These are phyloP conservation scores for Brassica balearica DNA, from an alignment of 441 rosid species.

Conservation along the genomic window DNA sequence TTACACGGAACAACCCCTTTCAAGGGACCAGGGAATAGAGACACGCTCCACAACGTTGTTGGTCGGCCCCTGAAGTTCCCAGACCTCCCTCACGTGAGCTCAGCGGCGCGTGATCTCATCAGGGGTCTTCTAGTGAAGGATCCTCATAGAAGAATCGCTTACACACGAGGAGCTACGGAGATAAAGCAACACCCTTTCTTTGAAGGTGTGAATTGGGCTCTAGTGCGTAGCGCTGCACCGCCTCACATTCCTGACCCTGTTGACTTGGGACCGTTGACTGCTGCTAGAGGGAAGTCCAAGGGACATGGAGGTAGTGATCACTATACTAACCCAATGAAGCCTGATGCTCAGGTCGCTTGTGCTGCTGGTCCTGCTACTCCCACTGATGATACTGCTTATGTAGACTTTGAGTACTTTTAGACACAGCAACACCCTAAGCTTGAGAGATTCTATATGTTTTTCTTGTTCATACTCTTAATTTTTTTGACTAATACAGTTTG, in stretches of 20 bases:
- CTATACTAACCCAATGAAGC: conserved; percentile 37
- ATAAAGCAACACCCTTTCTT: conserved; percentile 91
- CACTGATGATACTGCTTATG: conserved; percentile 57
- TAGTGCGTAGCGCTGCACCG: conserved; percentile 80
- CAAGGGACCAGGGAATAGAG: conserved; percentile 85
- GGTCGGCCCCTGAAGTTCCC: conserved; percentile 89
- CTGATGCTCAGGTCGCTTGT: conserved; percentile 33
- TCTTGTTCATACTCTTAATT: conserved; percentile 41
- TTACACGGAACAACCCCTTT: conserved; percentile 85
- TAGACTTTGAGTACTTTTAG: conserved; percentile 90
- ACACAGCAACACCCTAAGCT: conserved; percentile 9
- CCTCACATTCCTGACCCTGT: conserved; percentile 83
- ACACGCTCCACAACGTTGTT: conserved; percentile 82
- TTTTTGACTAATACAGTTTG: conserved; percentile 38
- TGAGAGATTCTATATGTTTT: background rate
- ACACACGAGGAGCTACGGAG: conserved; percentile 84
- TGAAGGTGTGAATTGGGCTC: conserved; percentile 92
- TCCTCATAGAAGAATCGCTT: conserved; percentile 78
- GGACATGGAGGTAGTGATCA: conserved; percentile 42
- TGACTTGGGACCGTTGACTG: conserved; percentile 63
- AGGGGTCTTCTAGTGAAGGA: conserved; percentile 81
- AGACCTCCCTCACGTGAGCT: conserved; percentile 67
- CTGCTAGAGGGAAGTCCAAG: conserved; percentile 54
- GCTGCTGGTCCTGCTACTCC: conserved; percentile 39
- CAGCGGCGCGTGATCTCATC: conserved; percentile 76